Conservation (phyloP, 805 yeast species). For the Priceomyces medius region DNA sequence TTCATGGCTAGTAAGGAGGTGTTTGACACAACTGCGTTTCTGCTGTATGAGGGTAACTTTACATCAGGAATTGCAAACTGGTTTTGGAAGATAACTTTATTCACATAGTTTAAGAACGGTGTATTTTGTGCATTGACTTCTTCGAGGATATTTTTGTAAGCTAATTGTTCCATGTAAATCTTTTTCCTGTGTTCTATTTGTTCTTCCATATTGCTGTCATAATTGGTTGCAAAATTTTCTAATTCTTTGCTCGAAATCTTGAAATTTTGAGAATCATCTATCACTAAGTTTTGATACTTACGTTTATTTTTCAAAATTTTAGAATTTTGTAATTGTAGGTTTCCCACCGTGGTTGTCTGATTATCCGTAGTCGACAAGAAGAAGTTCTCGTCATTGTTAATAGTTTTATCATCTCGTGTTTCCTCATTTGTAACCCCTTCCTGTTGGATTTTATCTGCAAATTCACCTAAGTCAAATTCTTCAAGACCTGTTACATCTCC, state of each 20-base stretch:
- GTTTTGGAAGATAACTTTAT: conserved; percentile 1
- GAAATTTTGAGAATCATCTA: conserved; percentile 7
- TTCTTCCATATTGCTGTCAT: conserved; percentile 1
- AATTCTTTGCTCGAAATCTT: conserved; percentile 3
- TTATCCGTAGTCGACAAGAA: conserved; percentile 7
- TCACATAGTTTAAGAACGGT: conserved; percentile 3
- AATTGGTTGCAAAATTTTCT: neutral
- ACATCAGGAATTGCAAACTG: neutral
- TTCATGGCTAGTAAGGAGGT: conserved; percentile 4
- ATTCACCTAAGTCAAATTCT: conserved; percentile 3
- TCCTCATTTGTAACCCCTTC: neutral
- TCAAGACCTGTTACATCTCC: conserved; percentile 2
- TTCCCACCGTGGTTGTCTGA: neutral
- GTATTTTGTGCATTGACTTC: conserved; percentile 1
- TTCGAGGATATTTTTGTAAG: conserved; percentile 1
- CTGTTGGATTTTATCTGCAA: neutral
- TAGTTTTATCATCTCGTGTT: conserved; percentile 3
- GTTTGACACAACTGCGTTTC: conserved; percentile 2
- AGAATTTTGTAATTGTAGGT: neutral
- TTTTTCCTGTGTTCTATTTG: neutral
- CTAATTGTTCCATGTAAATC: neutral
- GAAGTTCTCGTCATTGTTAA: conserved; percentile 8
- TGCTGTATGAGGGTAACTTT: conserved; percentile 1
- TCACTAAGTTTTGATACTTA: conserved; percentile 2
- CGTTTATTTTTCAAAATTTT: conserved; percentile 3